Base-by-base conservation (phyloP, 2,329 filamentous ascomycete genomes). In the Aspergillus neoniger region DNA sequence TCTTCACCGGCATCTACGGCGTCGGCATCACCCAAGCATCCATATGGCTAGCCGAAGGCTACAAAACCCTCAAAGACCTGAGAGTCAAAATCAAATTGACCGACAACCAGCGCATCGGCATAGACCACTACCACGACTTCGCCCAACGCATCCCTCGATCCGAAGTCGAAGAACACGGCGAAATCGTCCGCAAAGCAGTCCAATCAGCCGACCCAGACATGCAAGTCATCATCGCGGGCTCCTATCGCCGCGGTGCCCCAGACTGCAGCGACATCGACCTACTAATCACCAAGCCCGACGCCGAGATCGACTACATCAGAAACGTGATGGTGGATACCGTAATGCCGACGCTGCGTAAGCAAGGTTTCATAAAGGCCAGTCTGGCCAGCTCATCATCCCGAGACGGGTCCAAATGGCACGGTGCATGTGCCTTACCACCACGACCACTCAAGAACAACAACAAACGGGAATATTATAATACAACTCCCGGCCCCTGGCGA, bases 251-350 rank as follows among this genome's bases (percentile, higher is more conserved):
- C 30, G 93, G 94, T 17, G 85, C 91, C 4, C 75, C 83, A 30
- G 84, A 84, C 55, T 95, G 88, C 6, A 87, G 91, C 3, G 94
- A 97, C 71, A 89, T 97, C 59, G 94, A 97, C 73, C 81, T 94
- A 43, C 86, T 98, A 61, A 84, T 97, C 63, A 96, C 91, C 1
- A 89, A 89, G 69, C 79, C 83, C 0, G 81, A 82, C 0, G 88
- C 88, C 0, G 78, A 80, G 0, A 75, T 84, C 5, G 75, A 79
- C 0, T 82, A 90, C 2, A 81, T 96, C 1, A 79, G 83, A 2
- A 81, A 81, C 0, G 82, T 92, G 53, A 78, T 87, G 54, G 80
- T 95, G 21, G 80, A 87, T 8, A 76, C 73, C 2, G 82, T 97
- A 6, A 81, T 96, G 0, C 81, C 81, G 0, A 72, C 76, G 0